Evolutionary conservation across 192 early-diverging fungal genomes (phyloP).

Genomic region (Neocallimastix lanati): DNA sequence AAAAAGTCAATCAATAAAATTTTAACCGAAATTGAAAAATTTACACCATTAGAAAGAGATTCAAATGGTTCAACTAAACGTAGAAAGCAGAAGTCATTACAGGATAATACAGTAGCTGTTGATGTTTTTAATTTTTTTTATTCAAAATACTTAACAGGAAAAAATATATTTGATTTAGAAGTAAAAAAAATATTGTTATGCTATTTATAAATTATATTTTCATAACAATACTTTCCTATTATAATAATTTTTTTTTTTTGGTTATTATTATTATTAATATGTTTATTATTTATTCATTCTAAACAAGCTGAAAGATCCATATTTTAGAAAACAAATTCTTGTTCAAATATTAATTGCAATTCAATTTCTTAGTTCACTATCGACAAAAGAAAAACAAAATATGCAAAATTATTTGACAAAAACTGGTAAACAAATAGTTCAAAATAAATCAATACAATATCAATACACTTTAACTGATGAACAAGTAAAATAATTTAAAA

Average conservation of each 20-base stretch:
- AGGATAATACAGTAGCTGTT: background rate
- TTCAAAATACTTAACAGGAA: slow-evolving; percentile 57
- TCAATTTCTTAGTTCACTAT: slow-evolving; percentile 34
- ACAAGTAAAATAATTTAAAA: too few relatives aligned
- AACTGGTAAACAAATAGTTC: background rate
- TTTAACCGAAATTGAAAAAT: slow-evolving; percentile 5
- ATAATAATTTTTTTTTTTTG: too few relatives aligned
- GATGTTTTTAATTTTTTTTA: slow-evolving; percentile 27
- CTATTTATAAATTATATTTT: background rate
- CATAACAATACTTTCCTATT: background rate
- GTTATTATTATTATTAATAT: too few relatives aligned
- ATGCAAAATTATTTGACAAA: background rate
- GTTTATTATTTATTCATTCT: background rate
- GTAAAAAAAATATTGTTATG: slow-evolving; percentile 11
- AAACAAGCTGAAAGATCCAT: slow-evolving; percentile 51
- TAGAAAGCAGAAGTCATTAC: slow-evolving; percentile 2
- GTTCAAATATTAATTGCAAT: slow-evolving; percentile 75
- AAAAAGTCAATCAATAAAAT: slow-evolving; percentile 5
- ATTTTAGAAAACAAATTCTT: slow-evolving; percentile 70
- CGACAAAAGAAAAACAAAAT: background rate
- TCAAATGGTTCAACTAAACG: background rate
- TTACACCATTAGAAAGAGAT: slow-evolving; percentile 3
- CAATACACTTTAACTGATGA: background rate
- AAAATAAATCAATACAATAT: background rate
- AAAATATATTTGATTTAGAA: slow-evolving; percentile 52